Evolutionary conservation across 306 rosid genomes (phyloP).

Genomic region (Nissolia schottii): DNA sequence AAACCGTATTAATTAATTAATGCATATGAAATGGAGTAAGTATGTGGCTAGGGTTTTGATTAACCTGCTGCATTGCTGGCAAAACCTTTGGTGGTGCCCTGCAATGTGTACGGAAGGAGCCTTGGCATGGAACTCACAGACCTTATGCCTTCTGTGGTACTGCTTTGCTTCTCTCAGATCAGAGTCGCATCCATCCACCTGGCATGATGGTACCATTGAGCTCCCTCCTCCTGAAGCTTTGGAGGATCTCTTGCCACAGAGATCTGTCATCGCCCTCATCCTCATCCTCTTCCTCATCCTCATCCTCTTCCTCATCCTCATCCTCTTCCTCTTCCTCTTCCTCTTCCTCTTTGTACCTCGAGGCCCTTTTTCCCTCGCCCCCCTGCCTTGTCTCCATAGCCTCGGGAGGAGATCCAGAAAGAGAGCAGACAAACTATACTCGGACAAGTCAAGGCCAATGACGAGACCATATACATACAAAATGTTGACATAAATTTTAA

Average conservation of each 20-base stretch:
- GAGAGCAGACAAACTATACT: neutral
- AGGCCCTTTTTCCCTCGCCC: slow-evolving; percentile 61
- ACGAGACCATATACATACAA: slow-evolving; percentile 3
- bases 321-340: slow-evolving; percentile 25
- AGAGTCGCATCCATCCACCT: slow-evolving; percentile 61
- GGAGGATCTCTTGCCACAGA: slow-evolving; percentile 36
- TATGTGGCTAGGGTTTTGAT: slow-evolving; percentile 48
- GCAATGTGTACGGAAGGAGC: slow-evolving; percentile 43
- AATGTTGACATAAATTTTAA: slow-evolving; percentile 19
- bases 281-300: slow-evolving; percentile 44
- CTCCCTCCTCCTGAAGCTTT: slow-evolving; percentile 44
- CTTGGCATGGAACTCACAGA: slow-evolving; percentile 75
- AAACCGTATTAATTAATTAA: neutral
- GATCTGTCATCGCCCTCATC: slow-evolving; percentile 32
- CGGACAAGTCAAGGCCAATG: slow-evolving; percentile 20
- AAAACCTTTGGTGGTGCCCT: slow-evolving; percentile 70
- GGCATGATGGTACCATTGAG: slow-evolving; percentile 50
- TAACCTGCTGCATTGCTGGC: slow-evolving; percentile 99
- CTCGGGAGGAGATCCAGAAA: slow-evolving; percentile 19
- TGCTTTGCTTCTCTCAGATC: slow-evolving; percentile 59
- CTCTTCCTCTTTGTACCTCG: slow-evolving; percentile 32
- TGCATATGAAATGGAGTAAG: slow-evolving; percentile 9
- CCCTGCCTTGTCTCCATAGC: slow-evolving; percentile 58
- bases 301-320: slow-evolving; percentile 20
- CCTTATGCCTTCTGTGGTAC: slow-evolving; percentile 83